phyloP scores from a whole-genome alignment of 208 protist species.

The Trypanosoma boissoni region DNA sequence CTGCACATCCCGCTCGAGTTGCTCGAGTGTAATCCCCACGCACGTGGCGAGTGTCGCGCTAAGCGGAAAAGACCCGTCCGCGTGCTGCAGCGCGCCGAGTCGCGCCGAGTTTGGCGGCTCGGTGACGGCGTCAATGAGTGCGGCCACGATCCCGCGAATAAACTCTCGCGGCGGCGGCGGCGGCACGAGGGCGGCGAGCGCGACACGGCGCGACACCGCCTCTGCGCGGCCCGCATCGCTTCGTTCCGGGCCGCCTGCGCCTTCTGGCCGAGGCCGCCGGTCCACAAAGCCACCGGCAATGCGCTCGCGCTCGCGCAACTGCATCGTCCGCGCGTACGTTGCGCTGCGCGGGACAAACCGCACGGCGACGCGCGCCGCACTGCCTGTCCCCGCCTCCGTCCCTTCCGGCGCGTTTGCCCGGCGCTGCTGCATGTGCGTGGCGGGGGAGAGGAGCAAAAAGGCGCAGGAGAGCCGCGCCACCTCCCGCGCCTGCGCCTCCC shows the following conservation, averaged over 20 bases:
- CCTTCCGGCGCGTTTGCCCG: not conserved
- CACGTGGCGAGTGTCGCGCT: slow-evolving; percentile 18
- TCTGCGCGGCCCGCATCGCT: slow-evolving; percentile 22
- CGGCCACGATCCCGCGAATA: slow-evolving; percentile 30
- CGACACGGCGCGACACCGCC: not conserved
- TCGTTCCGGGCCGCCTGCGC: too few species aligned
- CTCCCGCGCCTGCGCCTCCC: slow-evolving; percentile 17
- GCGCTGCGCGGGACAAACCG: not conserved
- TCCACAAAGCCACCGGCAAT: slow-evolving; percentile 15
- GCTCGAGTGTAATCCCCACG: slow-evolving; percentile 20
- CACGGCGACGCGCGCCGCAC: not conserved
- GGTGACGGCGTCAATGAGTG: slow-evolving; percentile 26
- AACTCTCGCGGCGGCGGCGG: slow-evolving; percentile 22
- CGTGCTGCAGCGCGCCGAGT: slow-evolving; percentile 38
- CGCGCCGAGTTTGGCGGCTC: slow-evolving; percentile 17
- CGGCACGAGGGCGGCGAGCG: not conserved
- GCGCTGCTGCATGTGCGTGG: slow-evolving; percentile 46
- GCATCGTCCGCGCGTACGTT: slow-evolving; percentile 14
- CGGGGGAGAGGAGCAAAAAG: slow-evolving; percentile 48
- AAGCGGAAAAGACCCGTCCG: slow-evolving; percentile 43
- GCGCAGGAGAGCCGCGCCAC: slow-evolving; percentile 35
- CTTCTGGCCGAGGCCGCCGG: slow-evolving; percentile 9
- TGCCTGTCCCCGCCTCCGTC: not conserved
- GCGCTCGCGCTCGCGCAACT: slow-evolving; percentile 5
- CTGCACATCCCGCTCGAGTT: slow-evolving; percentile 23